Percentiles rank a stretch among this genome's conserved stretches.
Evolutionary conservation across 352 stramenopile genomes (phyloP).

Genomic region (Phytophthora sp.): DNA sequence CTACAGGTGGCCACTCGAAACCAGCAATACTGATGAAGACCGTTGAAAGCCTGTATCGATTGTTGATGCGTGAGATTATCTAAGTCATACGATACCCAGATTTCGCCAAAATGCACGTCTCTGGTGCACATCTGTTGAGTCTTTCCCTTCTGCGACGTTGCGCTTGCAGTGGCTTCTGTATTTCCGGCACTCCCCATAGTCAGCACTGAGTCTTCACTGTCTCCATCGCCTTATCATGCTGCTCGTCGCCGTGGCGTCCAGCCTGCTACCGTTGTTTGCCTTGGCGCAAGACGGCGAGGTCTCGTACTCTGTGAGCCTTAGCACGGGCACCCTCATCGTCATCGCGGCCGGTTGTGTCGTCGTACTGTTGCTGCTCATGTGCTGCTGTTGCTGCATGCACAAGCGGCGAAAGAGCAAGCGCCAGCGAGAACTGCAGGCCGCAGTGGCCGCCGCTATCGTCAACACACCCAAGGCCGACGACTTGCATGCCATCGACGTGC

Average conservation of each 20-base stretch:
- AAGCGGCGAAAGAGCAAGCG: constrained; percentile 25
- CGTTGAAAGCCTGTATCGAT: background rate
- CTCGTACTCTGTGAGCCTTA: constrained; percentile 37
- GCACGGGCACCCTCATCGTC: constrained; percentile 28
- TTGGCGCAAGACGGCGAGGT: constrained; percentile 21
- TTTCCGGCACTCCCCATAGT: constrained; percentile 10
- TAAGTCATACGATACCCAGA: background rate
- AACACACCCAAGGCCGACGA: constrained; percentile 29
- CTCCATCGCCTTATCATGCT: constrained; percentile 12
- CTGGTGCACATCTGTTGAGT: constrained; percentile 22
- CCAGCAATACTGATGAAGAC: background rate
- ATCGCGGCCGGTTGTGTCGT: constrained; percentile 31
- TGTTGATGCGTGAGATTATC: too few species aligned
- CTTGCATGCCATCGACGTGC: constrained; percentile 25
- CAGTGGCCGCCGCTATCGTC: constrained; percentile 23
- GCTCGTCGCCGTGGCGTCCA: constrained; percentile 9
- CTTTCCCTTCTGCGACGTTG: constrained; percentile 25
- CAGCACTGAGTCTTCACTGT: too few species aligned
- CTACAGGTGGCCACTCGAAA: constrained; percentile 31
- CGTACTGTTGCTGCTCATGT: constrained; percentile 27
- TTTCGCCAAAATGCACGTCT: constrained; percentile 23
- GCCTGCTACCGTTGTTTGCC: constrained; percentile 16
- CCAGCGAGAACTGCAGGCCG: constrained; percentile 27
- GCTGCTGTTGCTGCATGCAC: constrained; percentile 35
- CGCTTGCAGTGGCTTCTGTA: constrained; percentile 5